Evolutionary conservation across 257 asterid genomes (phyloP).

Genomic region (Catharanthus roseus): DNA sequence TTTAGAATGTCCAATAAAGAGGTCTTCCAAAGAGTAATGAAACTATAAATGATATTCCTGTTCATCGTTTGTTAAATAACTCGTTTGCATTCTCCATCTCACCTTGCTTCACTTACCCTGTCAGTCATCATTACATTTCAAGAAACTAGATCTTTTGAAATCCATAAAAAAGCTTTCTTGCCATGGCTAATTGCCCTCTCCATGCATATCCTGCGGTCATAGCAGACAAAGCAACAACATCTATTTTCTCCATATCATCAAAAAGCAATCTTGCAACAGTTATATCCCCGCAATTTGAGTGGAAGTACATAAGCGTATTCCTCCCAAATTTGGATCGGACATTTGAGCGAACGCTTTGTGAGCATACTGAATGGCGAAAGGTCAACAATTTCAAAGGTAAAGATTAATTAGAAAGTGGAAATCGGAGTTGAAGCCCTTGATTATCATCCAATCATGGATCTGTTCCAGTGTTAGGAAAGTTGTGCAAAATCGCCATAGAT

Average conservation of each 20-base stretch:
- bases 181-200: conserved; percentile 49
- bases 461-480: conserved; percentile 38
- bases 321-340: conserved; percentile 46
- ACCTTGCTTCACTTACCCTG: conserved; percentile 62
- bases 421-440: conserved; percentile 36
- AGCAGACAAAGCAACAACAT: conserved; percentile 82
- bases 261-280: conserved; percentile 42
- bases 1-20: background rate
- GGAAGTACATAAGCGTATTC: conserved; percentile 63
- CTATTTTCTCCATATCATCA: conserved; percentile 38
- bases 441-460: conserved; percentile 42
- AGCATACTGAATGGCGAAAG: conserved; percentile 3
- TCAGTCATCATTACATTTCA: conserved; percentile 82
- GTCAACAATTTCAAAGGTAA: background rate
- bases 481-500: conserved; percentile 48
- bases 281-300: conserved; percentile 59
- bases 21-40: background rate
- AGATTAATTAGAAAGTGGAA: conserved; percentile 34
- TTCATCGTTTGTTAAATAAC: conserved; percentile 48
- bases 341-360: conserved; percentile 59
- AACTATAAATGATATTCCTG: conserved; percentile 41
- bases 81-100: conserved; percentile 55
- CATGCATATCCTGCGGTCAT: conserved; percentile 65
- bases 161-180: conserved; percentile 51
- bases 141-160: conserved; percentile 62